Conservation (phyloP, 139 green algal species). For the Coelastrella sp. region DNA sequence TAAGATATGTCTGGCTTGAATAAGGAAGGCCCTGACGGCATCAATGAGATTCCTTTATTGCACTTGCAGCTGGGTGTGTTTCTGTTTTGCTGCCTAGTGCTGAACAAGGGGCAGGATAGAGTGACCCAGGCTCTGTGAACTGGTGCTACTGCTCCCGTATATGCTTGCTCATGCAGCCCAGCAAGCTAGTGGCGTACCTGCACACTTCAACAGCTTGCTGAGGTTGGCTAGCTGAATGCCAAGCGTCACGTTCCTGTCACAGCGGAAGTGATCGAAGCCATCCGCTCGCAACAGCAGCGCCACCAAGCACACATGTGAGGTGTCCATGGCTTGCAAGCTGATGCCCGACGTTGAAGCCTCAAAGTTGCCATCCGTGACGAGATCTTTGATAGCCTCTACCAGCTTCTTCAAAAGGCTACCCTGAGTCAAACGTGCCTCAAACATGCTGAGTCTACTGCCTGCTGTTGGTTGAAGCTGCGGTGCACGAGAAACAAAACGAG, state of each 20-base stretch:
- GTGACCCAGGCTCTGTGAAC: not conserved
- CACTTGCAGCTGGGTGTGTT: no score
- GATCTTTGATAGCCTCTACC: conserved; percentile 97
- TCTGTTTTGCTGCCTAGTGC: no score
- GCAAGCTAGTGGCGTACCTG: conserved; percentile 47
- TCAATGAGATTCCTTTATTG: no score
- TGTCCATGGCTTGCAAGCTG: conserved; percentile 97
- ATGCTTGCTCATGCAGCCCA: not conserved
- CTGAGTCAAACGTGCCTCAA: conserved; percentile 84
- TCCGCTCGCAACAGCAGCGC: conserved; percentile 86
- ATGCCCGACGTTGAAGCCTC: conserved; percentile 84
- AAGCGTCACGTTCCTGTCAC: conserved; percentile 91
- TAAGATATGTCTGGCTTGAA: no score
- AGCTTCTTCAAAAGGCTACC: conserved; percentile 89
- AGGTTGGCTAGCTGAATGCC: conserved; percentile 97
- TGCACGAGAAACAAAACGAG: no score
- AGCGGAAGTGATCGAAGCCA: conserved; percentile 98
- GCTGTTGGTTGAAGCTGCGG: not conserved
- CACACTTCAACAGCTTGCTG: conserved; percentile 98
- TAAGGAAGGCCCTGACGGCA: no score
- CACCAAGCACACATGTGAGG: conserved; percentile 96
- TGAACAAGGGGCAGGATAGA: no score
- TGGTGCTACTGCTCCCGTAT: not conserved
- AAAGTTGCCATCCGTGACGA: conserved; percentile 98
- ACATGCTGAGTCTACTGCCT: conserved; percentile 69